Evolutionary conservation across 2,329 filamentous ascomycete genomes (phyloP).

Genomic region (Xylariaceae sp.): DNA sequence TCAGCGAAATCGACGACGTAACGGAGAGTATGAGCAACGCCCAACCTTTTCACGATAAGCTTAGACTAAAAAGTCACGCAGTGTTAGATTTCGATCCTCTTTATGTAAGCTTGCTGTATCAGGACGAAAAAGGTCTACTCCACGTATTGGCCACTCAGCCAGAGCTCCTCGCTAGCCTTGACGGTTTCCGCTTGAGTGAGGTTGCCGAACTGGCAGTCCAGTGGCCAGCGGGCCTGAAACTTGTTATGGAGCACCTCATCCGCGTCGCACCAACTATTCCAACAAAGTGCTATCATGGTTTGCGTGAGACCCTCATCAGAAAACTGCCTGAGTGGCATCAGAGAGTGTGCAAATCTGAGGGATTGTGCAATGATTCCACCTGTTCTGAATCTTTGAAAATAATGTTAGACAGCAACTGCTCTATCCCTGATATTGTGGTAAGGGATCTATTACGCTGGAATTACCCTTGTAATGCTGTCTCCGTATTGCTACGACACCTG

Average conservation of each 20-base stretch:
- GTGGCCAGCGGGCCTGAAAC: constrained; percentile 3
- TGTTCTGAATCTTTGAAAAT: not conserved
- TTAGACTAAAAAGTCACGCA: not conserved
- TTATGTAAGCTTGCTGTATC: not conserved
- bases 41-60: too few relatives aligned
- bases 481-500: not conserved
- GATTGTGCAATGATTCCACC: not conserved
- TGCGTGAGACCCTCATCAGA: too few relatives aligned
- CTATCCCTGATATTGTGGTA: not conserved
- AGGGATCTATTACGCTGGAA: not conserved
- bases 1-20: too few relatives aligned
- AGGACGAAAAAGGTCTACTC: not conserved
- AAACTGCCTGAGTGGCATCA: not conserved
- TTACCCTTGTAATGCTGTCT: not conserved
- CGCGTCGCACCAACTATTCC: not conserved
- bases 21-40: too few relatives aligned
- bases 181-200: not conserved
- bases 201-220: not conserved
- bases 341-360: too few relatives aligned
- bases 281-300: too few relatives aligned
- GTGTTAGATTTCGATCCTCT: not conserved
- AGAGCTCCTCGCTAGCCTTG: not conserved
- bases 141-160: not conserved
- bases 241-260: not conserved
- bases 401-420: not conserved